Base-by-base conservation (phyloP, 768 basidiomycete genomes). In the Tricholoma terreum region DNA sequence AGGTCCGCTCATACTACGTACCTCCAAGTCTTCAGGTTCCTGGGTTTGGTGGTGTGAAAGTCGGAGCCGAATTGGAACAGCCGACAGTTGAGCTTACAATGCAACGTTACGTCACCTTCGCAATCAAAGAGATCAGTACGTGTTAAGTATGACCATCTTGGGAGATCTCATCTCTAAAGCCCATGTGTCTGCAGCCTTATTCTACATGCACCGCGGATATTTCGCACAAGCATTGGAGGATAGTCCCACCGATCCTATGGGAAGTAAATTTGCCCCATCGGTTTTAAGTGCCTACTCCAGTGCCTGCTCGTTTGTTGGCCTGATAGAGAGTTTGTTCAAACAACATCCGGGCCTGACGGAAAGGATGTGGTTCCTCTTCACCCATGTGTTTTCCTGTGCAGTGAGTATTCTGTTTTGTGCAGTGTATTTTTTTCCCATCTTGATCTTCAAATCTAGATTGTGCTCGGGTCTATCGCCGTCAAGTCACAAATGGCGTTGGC, bases 141-240 rank as follows among this genome's bases (percentile, higher is more conserved):
- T 49, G 30, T 48, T 49, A 27, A 27, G 24, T 6, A 7, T 24
- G 30, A 49, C 14, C 14, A 15, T 43, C n/a, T 30, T 30, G 6
- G 6, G 6, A 40, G 11, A 43, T 40, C 27, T 36, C 21, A 36
- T 40, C 22, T 27, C 3, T 11, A 19, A 22, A 34, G 17, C 55
- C 19, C 14, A 45, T 58, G 59, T 53, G 30, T 35, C 22, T 49
- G 33, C 59, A 87, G 86, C 83, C 11, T 68, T 87, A 27, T 86
- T 89, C 64, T 88, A 88, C 62, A 84, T 89, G 78, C 86, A 89
- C 69, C 79, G 87, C 49, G 86, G 85, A 6, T 89, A 85, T 74
- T 89, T 89, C 64, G 86, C 85, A 1, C 82, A 83, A 56, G 86
- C 86, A 0, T 67, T 89, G 55, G 84, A 85, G 63, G 86, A 87